phyloP scores from a whole-genome alignment of 768 basidiomycete species.

The Kwoniella dendrophila region DNA sequence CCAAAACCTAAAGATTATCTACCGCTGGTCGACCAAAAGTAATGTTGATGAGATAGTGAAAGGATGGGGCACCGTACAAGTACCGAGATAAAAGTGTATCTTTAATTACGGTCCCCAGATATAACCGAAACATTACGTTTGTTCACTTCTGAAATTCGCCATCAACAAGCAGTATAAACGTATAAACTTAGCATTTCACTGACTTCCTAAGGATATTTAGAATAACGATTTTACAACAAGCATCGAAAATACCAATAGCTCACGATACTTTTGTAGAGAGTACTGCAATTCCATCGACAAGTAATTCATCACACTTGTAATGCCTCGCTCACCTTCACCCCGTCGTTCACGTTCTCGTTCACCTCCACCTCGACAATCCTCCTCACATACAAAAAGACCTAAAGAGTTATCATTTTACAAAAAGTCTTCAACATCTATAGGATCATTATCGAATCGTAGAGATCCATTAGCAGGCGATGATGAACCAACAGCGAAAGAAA shows the following conservation, averaged over 20 bases:
- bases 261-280: no score
- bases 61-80: slow-evolving; percentile 4
- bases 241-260: no score
- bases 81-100: background rate
- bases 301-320: no score
- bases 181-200: no score
- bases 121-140: background rate
- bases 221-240: no score
- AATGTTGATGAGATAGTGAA: slow-evolving; percentile 18
- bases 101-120: background rate
- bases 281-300: no score
- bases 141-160: no score
- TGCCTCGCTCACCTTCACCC: slow-evolving; percentile 46
- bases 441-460: slow-evolving; percentile 42
- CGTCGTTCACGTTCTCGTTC: slow-evolving; percentile 35
- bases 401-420: slow-evolving; percentile 57
- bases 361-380: slow-evolving; percentile 23
- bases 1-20: no score
- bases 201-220: no score
- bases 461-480: slow-evolving; percentile 52
- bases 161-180: no score
- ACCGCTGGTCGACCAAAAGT: background rate
- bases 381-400: slow-evolving; percentile 27
- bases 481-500: slow-evolving; percentile 34
- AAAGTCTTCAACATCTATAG: slow-evolving; percentile 37